phyloP scores from a whole-genome alignment of 495 filamentous ascomycete genomes.

The Aspergillus taichungensis region DNA sequence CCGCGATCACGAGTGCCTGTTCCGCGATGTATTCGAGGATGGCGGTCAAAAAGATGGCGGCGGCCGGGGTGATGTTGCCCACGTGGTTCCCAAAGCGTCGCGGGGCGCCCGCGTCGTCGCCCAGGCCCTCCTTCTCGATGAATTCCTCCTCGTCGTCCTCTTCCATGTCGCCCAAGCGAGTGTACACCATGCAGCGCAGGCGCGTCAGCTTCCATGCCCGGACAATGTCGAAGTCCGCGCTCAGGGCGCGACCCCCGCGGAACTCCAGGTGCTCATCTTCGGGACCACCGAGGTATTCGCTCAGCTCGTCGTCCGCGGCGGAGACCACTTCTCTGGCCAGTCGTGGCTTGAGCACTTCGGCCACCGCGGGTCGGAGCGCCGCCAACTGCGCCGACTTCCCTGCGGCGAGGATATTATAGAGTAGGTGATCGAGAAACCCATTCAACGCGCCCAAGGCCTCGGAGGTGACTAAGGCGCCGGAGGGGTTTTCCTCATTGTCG shows the following conservation, averaged over 20 bases:
- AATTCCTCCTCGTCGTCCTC: constrained; percentile 91
- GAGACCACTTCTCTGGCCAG: constrained; percentile 81
- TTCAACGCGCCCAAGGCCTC: constrained; percentile 76
- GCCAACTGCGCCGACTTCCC: constrained; percentile 76
- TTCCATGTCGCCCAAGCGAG: constrained; percentile 90
- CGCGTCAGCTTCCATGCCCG: constrained; percentile 85
- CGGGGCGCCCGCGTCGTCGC: constrained; percentile 37
- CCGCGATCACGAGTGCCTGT: constrained; percentile 77
- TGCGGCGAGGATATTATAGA: constrained; percentile 75
- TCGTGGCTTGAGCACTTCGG: constrained; percentile 79
- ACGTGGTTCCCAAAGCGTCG: constrained; percentile 47
- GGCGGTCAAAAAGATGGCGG: constrained; percentile 91
- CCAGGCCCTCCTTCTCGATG: constrained; percentile 61
- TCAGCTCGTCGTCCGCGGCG: constrained; percentile 83
- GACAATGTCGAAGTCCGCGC: constrained; percentile 71
- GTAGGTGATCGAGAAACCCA: constrained; percentile 84
- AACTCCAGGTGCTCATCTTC: constrained; percentile 60
- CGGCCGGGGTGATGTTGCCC: constrained; percentile 78
- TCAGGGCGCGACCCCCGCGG: constrained; percentile 41
- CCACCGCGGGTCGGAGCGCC: constrained; percentile 71
- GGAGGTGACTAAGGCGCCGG: constrained; percentile 61
- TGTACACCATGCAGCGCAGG: constrained; percentile 95
- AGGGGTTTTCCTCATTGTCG: constrained; percentile 52
- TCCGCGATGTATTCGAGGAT: constrained; percentile 93
- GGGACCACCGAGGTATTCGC: constrained; percentile 72